phyloP scores from a whole-genome alignment of 1,284 basidiomycete genomes.

The Singerocomus inundabilis region DNA sequence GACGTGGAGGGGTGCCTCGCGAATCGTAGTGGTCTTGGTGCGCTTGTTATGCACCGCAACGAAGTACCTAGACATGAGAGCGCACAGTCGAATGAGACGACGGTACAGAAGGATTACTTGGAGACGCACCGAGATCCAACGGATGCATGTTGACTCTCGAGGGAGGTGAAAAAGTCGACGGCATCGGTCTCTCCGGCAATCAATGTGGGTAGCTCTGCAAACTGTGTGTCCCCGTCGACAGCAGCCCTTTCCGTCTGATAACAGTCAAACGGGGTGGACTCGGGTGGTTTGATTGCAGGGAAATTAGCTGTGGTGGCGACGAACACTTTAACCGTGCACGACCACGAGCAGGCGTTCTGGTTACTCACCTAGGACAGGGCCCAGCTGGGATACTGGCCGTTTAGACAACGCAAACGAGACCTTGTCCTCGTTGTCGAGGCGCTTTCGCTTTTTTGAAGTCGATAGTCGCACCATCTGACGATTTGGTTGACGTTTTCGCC shows the following conservation, averaged over 20 bases:
- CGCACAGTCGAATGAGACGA: not conserved
- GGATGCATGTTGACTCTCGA: slow-evolving; percentile 44
- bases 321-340: slow-evolving; percentile 13
- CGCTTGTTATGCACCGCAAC: slow-evolving; percentile 71
- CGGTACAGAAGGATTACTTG: slow-evolving; percentile 17
- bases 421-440: slow-evolving; percentile 40
- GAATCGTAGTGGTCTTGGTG: slow-evolving; percentile 65
- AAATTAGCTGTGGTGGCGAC: slow-evolving; percentile 59
- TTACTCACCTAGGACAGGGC: slow-evolving; percentile 71
- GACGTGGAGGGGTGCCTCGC: slow-evolving; percentile 72
- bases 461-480: slow-evolving; percentile 31
- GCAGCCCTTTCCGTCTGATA: slow-evolving; percentile 44
- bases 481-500: slow-evolving; percentile 15
- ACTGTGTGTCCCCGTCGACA: slow-evolving; percentile 40
- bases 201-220: slow-evolving; percentile 48
- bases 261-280: slow-evolving; percentile 62
- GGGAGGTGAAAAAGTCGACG: slow-evolving; percentile 56
- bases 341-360: slow-evolving; percentile 15
- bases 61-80: slow-evolving; percentile 49
- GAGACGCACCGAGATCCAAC: slow-evolving; percentile 60
- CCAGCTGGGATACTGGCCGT: slow-evolving; percentile 48
- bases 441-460: slow-evolving; percentile 62
- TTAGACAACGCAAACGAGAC: slow-evolving; percentile 48
- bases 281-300: slow-evolving; percentile 63
- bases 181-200: slow-evolving; percentile 73